phyloP scores from a whole-genome alignment of 441 rosid species.

The Syzygium malaccense region DNA sequence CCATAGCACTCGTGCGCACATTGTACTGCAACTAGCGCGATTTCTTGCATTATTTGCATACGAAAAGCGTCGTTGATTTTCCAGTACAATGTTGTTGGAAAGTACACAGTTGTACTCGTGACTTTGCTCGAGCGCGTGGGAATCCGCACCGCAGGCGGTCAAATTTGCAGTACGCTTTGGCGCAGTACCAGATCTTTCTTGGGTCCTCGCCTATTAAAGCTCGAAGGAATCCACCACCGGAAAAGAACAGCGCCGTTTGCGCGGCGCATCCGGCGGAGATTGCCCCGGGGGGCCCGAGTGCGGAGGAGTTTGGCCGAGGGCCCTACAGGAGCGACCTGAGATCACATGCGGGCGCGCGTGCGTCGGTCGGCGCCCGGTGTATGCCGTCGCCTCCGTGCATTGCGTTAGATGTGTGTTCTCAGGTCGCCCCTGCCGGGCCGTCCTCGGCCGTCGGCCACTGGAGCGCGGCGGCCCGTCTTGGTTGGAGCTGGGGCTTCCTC shows the following conservation, averaged over 20 bases:
- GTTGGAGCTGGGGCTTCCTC: background rate
- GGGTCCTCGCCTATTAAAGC: background rate
- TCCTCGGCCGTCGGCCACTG: conserved; percentile 2
- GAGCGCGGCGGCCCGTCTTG: rapidly evolving
- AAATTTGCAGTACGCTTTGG: background rate
- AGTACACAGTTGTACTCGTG: background rate
- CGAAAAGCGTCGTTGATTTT: background rate
- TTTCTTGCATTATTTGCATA: background rate
- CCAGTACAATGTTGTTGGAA: background rate
- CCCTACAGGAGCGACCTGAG: conserved; percentile 43
- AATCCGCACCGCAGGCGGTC: background rate
- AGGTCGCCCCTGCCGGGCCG: conserved; percentile 61
- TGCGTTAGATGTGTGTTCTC: conserved; percentile 39
- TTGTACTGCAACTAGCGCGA: background rate
- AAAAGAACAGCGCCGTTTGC: no score
- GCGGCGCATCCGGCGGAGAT: background rate
- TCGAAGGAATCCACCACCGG: background rate
- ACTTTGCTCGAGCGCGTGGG: background rate
- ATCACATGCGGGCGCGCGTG: conserved; percentile 23
- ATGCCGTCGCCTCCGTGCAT: background rate
- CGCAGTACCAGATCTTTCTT: background rate
- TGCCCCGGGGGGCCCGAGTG: background rate
- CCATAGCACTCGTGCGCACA: background rate
- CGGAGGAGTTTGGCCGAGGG: conserved; percentile 15
- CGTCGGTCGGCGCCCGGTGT: background rate